phyloP scores from a whole-genome alignment of 176 grass and related monocot genomes.

The Leersia perrieri region DNA sequence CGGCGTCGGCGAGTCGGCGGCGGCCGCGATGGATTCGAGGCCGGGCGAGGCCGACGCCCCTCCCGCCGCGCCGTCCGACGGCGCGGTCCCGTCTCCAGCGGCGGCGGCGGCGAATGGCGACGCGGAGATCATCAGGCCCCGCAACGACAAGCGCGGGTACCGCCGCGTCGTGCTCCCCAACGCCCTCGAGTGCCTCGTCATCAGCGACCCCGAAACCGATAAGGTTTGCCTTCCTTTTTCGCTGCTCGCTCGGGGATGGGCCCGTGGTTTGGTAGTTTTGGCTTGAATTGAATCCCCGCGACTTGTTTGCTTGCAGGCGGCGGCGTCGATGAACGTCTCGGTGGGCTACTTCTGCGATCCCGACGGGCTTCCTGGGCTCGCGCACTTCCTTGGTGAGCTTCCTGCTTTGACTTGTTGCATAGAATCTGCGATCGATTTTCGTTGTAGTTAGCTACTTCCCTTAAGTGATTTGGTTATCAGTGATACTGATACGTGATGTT shows the following conservation, averaged over 20 bases:
- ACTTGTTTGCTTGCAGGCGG: slow-evolving; percentile 48
- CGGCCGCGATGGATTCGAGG: slow-evolving; percentile 20
- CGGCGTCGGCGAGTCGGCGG: background rate
- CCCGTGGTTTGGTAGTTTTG: background rate
- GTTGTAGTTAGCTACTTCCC: background rate
- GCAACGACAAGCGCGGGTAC: slow-evolving; percentile 83
- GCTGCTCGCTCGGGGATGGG: background rate
- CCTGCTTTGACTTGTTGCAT: slow-evolving; percentile 13
- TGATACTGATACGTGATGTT: background rate
- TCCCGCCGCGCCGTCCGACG: slow-evolving; percentile 10
- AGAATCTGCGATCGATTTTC: background rate
- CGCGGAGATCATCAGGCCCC: slow-evolving; percentile 73
- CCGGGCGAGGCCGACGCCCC: slow-evolving; percentile 1
- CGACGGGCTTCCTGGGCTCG: slow-evolving; percentile 77
- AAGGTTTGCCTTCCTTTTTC: slow-evolving; percentile 41
- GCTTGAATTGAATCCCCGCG: background rate
- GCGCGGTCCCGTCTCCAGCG: background rate
- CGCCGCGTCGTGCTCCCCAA: slow-evolving; percentile 86
- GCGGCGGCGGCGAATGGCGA: slow-evolving; percentile 20
- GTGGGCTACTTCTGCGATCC: slow-evolving; percentile 90
- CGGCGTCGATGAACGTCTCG: slow-evolving; percentile 88
- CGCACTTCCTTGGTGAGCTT: slow-evolving; percentile 82
- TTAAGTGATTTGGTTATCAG: no score
- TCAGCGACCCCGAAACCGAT: slow-evolving; percentile 96
- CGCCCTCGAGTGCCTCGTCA: slow-evolving; percentile 69